Percentiles rank a stretch among this genome's conserved stretches.
These are phyloP conservation scores for Phytopythium vexans DNA, from an alignment of 352 stramenopile species.

Conservation along the genomic window DNA sequence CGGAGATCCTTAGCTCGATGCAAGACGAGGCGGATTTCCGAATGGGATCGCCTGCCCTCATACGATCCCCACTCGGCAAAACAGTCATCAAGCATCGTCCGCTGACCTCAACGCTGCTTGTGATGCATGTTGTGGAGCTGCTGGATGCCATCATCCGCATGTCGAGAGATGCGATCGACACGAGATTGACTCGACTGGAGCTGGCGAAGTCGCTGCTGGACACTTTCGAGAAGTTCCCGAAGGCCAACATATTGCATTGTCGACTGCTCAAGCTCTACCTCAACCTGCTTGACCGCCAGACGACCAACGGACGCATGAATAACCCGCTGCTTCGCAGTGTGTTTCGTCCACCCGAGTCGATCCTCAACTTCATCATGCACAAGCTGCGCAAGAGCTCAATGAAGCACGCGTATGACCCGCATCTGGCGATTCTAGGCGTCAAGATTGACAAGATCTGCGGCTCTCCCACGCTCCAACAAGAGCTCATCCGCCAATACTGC, in stretches of 20 bases:
- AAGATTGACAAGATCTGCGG: conserved; percentile 83
- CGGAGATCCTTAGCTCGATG: no score
- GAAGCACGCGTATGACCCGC: conserved; percentile 59
- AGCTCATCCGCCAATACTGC: conserved; percentile 77
- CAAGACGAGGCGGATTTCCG: conserved; percentile 13
- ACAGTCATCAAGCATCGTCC: conserved; percentile 57
- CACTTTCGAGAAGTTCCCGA: conserved; percentile 71
- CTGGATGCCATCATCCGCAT: conserved; percentile 59
- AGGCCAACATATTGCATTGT: conserved; percentile 71
- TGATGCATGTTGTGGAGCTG: conserved; percentile 64
- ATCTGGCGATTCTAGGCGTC: conserved; percentile 71
- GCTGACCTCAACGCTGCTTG: conserved; percentile 57
- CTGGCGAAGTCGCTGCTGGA: conserved; percentile 57
- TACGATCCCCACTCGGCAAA: conserved; percentile 20
- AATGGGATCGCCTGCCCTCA: neutral
- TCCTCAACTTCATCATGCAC: conserved; percentile 65
- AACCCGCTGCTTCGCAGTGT: conserved; percentile 74
- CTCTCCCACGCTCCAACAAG: conserved; percentile 63
- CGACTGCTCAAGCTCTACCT: conserved; percentile 67
- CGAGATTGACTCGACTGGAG: conserved; percentile 43
- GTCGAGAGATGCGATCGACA: conserved; percentile 60
- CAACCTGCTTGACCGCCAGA: conserved; percentile 59
- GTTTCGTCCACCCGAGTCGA: conserved; percentile 62
- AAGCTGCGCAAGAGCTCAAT: conserved; percentile 51
- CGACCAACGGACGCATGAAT: conserved; percentile 59